Evolutionary conservation across 768 basidiomycete species (phyloP), one percentile per base, ranked within the genome.

Genomic region (Amanita subjunquillea): DNA sequence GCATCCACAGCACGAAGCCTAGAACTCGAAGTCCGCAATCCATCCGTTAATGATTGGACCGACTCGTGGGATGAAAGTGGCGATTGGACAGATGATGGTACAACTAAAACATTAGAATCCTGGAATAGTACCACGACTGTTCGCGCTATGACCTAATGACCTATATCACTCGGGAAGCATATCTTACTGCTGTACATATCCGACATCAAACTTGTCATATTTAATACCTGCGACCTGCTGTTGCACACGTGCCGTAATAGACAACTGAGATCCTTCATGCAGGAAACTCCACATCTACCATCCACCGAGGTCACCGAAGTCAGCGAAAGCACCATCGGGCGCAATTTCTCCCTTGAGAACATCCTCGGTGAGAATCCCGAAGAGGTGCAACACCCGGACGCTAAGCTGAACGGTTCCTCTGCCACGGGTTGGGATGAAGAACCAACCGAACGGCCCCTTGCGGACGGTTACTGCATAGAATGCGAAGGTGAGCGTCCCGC

Each of bases 401-500:
- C 43, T 2, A 71, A 71, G n/a, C 58, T 61, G 6, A 62, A 65
- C 49, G 66, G 68, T 34, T 60, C 65, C 20, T 64, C 72, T 23
- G 68, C 72, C 8, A 70, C 70, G 37, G 84, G 82, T 10, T 85
- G 83, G 83, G 83, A 87, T 53, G 83, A 88, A 58, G 85, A 86
- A 63, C 69, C 71, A 9, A 61, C 63, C 8, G 68, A 72, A 53
- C 72, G 66, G 38, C 70, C 74, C 7, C 68, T 72, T 12, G 65
- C 69, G 9, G 82, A 87, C 49, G 88, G 87, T 0, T 85, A 73
- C 60, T 92, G 90, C 56, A 65, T 91, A 49, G 90, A 92, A 65
- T 91, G 90, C 63, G 90, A 92, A 79, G 90, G 90, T 89, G 55
- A 59, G 65, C 3, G 15, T 51, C 25, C 30, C 45, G 40, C 37